phyloP scores from a whole-genome alignment of 2,329 filamentous ascomycete species.

The Penicillium sp. region DNA sequence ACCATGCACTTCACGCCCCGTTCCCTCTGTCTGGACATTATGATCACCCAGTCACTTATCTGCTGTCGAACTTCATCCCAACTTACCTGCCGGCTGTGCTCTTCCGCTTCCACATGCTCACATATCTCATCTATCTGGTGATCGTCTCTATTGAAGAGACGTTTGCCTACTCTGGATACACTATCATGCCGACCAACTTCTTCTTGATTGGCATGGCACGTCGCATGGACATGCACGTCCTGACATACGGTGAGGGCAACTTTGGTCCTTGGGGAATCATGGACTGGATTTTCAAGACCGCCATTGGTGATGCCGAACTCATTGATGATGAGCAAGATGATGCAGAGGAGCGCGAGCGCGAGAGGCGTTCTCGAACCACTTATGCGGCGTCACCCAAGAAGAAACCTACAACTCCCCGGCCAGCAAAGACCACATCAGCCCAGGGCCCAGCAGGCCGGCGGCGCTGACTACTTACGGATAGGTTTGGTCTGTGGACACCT shows the following conservation, averaged over 20 bases:
- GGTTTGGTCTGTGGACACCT: too few relatives aligned
- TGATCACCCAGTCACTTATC: constrained; percentile 59
- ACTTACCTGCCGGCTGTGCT: constrained; percentile 58
- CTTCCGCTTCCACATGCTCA: constrained; percentile 62
- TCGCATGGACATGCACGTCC: constrained; percentile 57
- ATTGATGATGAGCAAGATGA: constrained; percentile 51
- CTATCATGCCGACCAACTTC: constrained; percentile 58
- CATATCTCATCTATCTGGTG: constrained; percentile 57
- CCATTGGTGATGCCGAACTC: constrained; percentile 43
- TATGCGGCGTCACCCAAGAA: constrained; percentile 34
- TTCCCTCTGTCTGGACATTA: constrained; percentile 62
- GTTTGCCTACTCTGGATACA: constrained; percentile 63
- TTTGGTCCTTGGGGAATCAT: constrained; percentile 49
- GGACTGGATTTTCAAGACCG: constrained; percentile 48
- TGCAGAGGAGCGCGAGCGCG: constrained; percentile 35
- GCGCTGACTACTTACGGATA: background rate
- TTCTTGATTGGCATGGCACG: constrained; percentile 61
- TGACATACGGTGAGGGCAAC: constrained; percentile 48
- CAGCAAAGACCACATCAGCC: background rate
- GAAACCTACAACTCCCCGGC: background rate
- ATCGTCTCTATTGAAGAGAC: constrained; percentile 61
- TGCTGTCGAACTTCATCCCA: constrained; percentile 57
- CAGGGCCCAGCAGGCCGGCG: background rate
- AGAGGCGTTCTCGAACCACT: constrained; percentile 32
- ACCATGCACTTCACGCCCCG: constrained; percentile 55